Conservation (phyloP, 805 yeast species). For the Sporopachydermia lactativora region DNA sequence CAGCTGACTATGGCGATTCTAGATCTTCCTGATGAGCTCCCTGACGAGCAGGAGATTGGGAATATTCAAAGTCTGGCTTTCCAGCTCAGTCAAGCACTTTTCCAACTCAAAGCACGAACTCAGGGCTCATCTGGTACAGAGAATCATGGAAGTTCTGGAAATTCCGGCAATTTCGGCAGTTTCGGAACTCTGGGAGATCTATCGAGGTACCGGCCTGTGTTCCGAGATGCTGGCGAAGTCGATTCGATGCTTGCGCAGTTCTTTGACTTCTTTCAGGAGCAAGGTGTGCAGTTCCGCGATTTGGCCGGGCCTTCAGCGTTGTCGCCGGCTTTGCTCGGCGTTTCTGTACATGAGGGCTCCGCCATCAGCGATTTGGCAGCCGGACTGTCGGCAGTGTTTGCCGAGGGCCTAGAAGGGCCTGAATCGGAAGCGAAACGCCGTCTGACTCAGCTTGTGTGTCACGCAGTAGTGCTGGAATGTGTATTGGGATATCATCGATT, state of each 20-base stretch:
- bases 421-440: not conserved
- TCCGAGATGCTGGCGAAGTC: not conserved
- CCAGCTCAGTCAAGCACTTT: constrained; percentile 1
- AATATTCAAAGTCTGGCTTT: not conserved
- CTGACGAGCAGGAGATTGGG: not conserved
- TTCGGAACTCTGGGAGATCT: constrained; percentile 1
- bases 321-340: not conserved
- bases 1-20: not conserved
- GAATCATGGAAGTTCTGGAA: no score
- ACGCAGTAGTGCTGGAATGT: not conserved
- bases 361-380: not conserved
- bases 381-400: not conserved
- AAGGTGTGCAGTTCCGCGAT: not conserved
- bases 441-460: not conserved
- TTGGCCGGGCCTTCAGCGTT: not conserved
- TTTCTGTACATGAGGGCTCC: not conserved
- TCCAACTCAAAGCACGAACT: no score
- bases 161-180: not conserved
- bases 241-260: constrained; percentile 1
- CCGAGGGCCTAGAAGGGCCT: not conserved
- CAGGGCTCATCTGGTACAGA: no score
- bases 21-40: not conserved
- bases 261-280: not conserved
- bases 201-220: not conserved
- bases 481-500: not conserved